Evolutionary conservation across 2,329 filamentous ascomycete genomes (phyloP).

Genomic region (Drechslerella dactyloides): DNA sequence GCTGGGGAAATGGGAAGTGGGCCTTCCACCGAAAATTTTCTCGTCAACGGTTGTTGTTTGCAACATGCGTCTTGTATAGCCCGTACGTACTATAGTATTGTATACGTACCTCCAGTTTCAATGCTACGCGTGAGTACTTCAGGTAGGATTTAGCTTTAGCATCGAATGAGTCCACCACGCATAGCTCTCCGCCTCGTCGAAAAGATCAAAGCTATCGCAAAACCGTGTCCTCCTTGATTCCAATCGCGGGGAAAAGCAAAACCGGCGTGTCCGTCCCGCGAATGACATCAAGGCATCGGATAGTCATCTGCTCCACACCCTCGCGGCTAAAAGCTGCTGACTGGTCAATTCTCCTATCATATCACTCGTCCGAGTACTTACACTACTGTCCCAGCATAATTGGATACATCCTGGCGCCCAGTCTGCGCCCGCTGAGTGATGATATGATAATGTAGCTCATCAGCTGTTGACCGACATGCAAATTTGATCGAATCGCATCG

Average conservation of each 20-base stretch:
- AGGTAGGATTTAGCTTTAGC: too few relatives aligned
- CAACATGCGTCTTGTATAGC: too few relatives aligned
- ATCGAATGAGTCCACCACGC: too few relatives aligned
- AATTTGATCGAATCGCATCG: neutral
- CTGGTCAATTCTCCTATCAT: too few relatives aligned
- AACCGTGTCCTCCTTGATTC: too few relatives aligned
- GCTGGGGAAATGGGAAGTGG: conserved; percentile 45
- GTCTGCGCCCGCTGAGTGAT: conserved; percentile 14
- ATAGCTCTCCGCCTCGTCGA: too few relatives aligned
- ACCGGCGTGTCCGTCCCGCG: neutral
- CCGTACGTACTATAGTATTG: too few relatives aligned
- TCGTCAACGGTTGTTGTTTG: neutral
- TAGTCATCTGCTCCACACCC: conserved; percentile 42
- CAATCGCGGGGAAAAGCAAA: conserved; percentile 5
- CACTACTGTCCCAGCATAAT: too few relatives aligned
- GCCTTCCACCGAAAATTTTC: neutral
- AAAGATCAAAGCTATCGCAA: too few relatives aligned
- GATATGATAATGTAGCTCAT: neutral
- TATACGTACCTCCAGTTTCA: too few relatives aligned
- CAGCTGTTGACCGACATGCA: neutral
- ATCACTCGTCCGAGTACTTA: conserved; percentile 17
- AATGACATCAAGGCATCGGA: neutral
- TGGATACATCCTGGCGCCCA: too few relatives aligned
- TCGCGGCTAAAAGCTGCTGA: conserved; percentile 47
- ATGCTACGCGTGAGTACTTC: too few relatives aligned